A percentile compares a stretch with the other conserved stretches of the same genome.
Evolutionary conservation across 345 rosid genomes (phyloP).

Genomic region (Eucalyptus erythrocorys): DNA sequence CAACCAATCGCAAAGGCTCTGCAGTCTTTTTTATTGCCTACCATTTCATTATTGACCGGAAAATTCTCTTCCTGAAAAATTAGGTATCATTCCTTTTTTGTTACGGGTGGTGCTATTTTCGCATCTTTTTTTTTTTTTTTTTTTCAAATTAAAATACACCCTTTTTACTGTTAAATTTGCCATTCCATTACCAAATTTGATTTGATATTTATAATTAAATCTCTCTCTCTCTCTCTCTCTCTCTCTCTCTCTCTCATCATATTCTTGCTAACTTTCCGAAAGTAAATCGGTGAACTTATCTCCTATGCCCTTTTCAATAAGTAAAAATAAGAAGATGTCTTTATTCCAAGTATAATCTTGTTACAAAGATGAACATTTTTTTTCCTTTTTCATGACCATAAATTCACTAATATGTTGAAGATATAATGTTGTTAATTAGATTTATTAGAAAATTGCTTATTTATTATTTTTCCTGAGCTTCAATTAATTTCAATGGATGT

Average conservation of each 20-base stretch:
- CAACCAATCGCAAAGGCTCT: neutral
- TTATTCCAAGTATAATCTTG: neutral
- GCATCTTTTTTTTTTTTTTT: no score
- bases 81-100: neutral
- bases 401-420: neutral
- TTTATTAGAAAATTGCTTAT: neutral
- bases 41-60: neutral
- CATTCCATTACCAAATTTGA: neutral
- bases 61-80: neutral
- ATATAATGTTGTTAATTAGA: rapidly evolving
- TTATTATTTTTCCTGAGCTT: neutral
- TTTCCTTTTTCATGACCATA: neutral
- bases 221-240: no score
- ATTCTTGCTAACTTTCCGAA: neutral
- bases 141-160: neutral
- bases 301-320: neutral
- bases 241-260: neutral
- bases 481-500: neutral
- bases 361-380: neutral
- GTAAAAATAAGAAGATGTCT: neutral
- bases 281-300: neutral
- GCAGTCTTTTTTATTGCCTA: neutral
- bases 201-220: neutral
- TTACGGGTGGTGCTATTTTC: neutral
- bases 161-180: neutral